phyloP scores from a whole-genome alignment of 176 grass and related monocot species.

The Hsuehochloa calcarea region DNA sequence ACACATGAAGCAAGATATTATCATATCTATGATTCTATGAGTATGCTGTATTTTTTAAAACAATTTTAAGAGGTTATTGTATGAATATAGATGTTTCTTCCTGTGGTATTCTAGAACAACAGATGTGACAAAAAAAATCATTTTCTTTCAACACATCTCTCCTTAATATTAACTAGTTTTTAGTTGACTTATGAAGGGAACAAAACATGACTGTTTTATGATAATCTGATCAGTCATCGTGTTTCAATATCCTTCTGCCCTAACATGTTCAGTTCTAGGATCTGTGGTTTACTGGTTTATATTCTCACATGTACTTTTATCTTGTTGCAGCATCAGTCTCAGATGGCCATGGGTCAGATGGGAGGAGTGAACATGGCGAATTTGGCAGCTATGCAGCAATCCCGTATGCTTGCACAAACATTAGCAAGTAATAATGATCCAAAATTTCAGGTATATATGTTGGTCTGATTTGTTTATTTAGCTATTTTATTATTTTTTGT shows the following conservation, averaged over 20 bases:
- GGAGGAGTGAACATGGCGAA: conserved; percentile 60
- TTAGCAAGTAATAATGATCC: conserved; percentile 82
- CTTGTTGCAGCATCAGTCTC: conserved; percentile 68
- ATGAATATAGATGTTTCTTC: not conserved
- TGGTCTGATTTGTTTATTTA: conserved; percentile 8
- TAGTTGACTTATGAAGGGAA: not conserved
- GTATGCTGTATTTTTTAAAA: not conserved
- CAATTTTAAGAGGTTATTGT: not conserved
- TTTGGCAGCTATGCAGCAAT: conserved; percentile 85
- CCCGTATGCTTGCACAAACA: conserved; percentile 91
- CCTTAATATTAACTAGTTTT: not conserved
- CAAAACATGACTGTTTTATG: conserved; percentile 13
- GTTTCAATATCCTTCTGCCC: conserved; percentile 18
- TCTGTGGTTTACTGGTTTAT: conserved; percentile 27
- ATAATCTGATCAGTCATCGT: not conserved
- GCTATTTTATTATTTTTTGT: conserved; percentile 28
- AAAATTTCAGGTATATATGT: conserved; percentile 89
- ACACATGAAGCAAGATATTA: not conserved
- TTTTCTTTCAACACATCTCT: not conserved
- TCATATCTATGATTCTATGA: conserved; percentile 27
- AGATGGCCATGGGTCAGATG: conserved; percentile 67
- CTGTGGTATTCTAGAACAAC: conserved; percentile 14
- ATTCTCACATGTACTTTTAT: conserved; percentile 21
- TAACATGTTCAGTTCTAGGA: conserved; percentile 23
- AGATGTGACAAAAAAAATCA: not conserved